phyloP scores from a whole-genome alignment of 305 asterid genomes.

The Solanum chacoense region DNA sequence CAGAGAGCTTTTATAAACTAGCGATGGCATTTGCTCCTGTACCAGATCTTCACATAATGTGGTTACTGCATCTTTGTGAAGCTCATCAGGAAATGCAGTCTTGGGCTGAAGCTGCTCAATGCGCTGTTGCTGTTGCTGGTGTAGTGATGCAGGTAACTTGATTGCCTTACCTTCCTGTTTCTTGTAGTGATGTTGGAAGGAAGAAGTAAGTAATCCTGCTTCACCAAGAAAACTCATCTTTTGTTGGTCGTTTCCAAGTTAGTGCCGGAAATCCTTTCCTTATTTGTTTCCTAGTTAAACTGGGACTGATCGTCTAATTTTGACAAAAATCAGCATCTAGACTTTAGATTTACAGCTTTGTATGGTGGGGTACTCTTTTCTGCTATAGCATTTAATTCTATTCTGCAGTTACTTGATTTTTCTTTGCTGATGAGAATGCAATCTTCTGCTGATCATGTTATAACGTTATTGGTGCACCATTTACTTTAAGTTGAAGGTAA shows the following conservation, averaged over 20 bases:
- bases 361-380: background rate
- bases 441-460: background rate
- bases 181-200: background rate
- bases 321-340: background rate
- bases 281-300: background rate
- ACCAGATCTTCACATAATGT: slow-evolving; percentile 98
- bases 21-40: slow-evolving; percentile 99
- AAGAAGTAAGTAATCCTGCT: background rate
- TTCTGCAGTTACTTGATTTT: background rate
- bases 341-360: background rate
- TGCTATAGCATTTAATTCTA: background rate
- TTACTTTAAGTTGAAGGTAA: background rate
- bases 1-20: slow-evolving; percentile 95
- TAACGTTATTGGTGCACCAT: background rate
- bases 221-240: background rate
- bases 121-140: slow-evolving; percentile 99
- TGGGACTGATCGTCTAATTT: background rate
- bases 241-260: background rate
- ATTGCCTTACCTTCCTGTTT: background rate
- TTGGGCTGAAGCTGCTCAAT: slow-evolving; percentile 99
- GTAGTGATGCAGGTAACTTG: slow-evolving; percentile 86
- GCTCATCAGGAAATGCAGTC: slow-evolving; percentile 99
- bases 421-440: background rate
- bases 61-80: slow-evolving; percentile 94
- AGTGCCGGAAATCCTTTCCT: background rate